Percentiles rank a stretch among this genome's conserved stretches.
Evolutionary conservation across 2,329 filamentous ascomycete genomes (phyloP).

Genomic region (Fusarium transvaalense): DNA sequence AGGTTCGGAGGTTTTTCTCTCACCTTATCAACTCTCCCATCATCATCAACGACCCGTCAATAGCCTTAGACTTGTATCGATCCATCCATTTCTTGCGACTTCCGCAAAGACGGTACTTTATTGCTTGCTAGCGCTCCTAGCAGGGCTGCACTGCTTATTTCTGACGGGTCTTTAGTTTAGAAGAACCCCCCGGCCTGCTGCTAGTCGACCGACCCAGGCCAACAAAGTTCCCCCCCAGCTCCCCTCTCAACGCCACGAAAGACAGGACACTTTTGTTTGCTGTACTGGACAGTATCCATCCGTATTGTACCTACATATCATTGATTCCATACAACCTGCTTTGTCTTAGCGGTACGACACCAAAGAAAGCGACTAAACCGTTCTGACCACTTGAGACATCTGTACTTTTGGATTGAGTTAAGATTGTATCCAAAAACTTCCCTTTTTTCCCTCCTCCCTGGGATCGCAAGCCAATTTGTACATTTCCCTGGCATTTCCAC

Average conservation of each 20-base stretch:
- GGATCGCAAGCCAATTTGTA: conserved; percentile 13
- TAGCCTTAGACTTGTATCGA: conserved; percentile 20
- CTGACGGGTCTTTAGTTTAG: conserved; percentile 22
- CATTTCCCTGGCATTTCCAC: conserved; percentile 29
- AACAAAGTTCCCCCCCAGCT: conserved; percentile 43
- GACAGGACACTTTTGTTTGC: conserved; percentile 21
- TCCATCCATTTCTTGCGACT: conserved; percentile 8
- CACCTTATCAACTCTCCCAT: conserved; percentile 9
- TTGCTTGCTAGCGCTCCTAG: conserved; percentile 17
- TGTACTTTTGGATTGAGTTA: conserved; percentile 33
- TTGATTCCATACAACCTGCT: conserved; percentile 13
- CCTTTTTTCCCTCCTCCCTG: conserved; percentile 28
- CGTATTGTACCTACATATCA: neutral
- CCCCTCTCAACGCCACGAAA: conserved; percentile 48
- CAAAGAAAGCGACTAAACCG: conserved; percentile 18
- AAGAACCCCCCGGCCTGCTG: conserved; percentile 26
- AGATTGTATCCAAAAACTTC: conserved; percentile 19
- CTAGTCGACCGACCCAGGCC: conserved; percentile 37
- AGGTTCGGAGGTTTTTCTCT: conserved; percentile 11
- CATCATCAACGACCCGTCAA: conserved; percentile 8
- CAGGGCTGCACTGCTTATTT: conserved; percentile 41
- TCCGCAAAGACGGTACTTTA: conserved; percentile 18
- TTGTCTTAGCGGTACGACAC: conserved; percentile 20
- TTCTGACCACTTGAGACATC: conserved; percentile 29
- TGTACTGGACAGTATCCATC: neutral